Conservation (phyloP, 768 basidiomycete genomes). For the Lactarius quietus region DNA sequence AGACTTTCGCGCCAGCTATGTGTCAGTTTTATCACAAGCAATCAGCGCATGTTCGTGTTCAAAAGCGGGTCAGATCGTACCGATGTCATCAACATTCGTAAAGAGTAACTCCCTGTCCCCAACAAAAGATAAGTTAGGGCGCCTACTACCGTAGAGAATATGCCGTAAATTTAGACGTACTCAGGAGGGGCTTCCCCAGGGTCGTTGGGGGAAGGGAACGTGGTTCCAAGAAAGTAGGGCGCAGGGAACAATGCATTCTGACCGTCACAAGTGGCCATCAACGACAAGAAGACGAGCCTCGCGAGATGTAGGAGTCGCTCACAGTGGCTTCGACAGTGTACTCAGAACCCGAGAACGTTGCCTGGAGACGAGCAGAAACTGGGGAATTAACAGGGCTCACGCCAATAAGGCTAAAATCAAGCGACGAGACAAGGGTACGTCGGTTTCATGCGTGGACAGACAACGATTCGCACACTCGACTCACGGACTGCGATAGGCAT, state of each 20-base stretch:
- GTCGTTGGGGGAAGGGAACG: background rate
- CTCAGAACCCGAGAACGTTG: background rate
- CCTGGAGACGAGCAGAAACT: background rate
- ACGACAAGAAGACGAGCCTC: background rate
- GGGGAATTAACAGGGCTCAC: background rate
- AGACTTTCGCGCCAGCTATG: constrained; percentile 7
- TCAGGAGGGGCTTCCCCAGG: background rate
- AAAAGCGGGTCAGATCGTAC: background rate
- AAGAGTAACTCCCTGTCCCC: background rate
- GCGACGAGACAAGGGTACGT: background rate
- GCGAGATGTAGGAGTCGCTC: background rate
- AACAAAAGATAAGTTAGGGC: background rate
- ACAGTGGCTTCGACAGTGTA: constrained; percentile 4
- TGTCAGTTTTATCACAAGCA: background rate
- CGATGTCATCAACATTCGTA: background rate
- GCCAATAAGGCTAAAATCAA: background rate
- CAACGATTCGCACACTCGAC: background rate
- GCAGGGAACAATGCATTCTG: constrained; percentile 1
- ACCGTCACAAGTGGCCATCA: background rate
- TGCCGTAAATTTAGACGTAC: constrained; percentile 1
- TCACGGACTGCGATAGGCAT: background rate
- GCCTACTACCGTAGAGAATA: background rate
- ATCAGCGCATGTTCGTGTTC: background rate
- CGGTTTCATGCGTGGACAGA: background rate
- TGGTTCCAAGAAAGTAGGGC: constrained; percentile 7